Evolutionary conservation across 306 rosid genomes (phyloP).

Genomic region (Styphnolobium japonicum): DNA sequence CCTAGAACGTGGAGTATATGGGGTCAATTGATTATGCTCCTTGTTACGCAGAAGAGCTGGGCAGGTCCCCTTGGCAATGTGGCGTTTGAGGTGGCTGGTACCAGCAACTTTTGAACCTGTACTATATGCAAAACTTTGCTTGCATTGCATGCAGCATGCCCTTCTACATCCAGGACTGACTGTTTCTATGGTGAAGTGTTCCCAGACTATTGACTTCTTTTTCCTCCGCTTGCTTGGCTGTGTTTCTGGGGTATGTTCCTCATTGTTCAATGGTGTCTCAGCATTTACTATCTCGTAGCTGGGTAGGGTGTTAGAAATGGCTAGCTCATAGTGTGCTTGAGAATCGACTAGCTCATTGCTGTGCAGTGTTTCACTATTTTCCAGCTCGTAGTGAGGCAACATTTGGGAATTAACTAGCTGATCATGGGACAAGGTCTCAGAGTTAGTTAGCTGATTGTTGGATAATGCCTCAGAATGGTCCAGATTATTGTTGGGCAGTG

Average conservation of each 20-base stretch:
- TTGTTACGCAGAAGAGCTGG: constrained; percentile 70
- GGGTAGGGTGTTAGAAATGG: constrained; percentile 19
- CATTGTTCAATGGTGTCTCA: constrained; percentile 36
- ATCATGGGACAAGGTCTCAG: constrained; percentile 32
- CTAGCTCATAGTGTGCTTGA: constrained; percentile 34
- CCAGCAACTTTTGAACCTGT: constrained; percentile 96
- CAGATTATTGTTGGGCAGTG: constrained; percentile 24
- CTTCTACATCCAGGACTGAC: constrained; percentile 87
- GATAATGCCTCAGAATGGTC: constrained; percentile 30
- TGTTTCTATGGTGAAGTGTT: constrained; percentile 86
- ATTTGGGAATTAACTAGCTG: constrained; percentile 39
- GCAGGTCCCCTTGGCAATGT: constrained; percentile 91
- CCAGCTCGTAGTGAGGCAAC: constrained; percentile 39
- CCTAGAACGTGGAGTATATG: constrained; percentile 63
- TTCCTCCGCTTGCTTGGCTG: constrained; percentile 89
- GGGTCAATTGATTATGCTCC: constrained; percentile 53
- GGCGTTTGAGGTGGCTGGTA: constrained; percentile 95
- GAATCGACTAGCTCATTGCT: constrained; percentile 26
- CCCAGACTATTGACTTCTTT: constrained; percentile 92
- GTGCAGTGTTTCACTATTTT: constrained; percentile 31
- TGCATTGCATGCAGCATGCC: constrained; percentile 90
- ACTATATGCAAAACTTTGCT: constrained; percentile 94
- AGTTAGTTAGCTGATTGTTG: constrained; percentile 26
- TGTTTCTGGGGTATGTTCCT: constrained; percentile 49
- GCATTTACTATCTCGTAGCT: constrained; percentile 45